Conservation (phyloP, 352 stramenopile species). For the Elongisporangium undulatum region DNA sequence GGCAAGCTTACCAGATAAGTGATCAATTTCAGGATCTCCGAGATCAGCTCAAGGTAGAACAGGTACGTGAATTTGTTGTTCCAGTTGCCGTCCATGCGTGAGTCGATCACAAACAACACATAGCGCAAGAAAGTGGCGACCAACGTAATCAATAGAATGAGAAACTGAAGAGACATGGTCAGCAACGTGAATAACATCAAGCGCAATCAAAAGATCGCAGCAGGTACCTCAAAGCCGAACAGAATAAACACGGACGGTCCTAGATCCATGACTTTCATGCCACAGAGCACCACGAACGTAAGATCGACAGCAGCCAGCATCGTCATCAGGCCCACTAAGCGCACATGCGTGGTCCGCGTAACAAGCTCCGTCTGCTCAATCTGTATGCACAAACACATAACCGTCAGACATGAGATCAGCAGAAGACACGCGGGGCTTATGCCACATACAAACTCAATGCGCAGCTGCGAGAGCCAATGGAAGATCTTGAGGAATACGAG, state of each 20-base stretch:
- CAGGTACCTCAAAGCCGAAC: conserved; percentile 93
- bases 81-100: conserved; percentile 83
- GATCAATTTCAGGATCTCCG: conserved; percentile 93
- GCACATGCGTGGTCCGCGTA: conserved; percentile 71
- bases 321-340: conserved; percentile 86
- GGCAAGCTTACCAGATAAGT: conserved; percentile 88
- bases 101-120: conserved; percentile 93
- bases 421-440: background rate
- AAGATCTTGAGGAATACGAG: conserved; percentile 96
- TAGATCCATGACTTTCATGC: conserved; percentile 65
- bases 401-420: background rate
- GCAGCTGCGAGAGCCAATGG: conserved; percentile 88
- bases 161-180: conserved; percentile 39
- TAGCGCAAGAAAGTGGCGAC: conserved; percentile 87
- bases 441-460: conserved; percentile 79
- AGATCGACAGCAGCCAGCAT: conserved; percentile 87
- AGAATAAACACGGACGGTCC: conserved; percentile 93
- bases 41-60: conserved; percentile 96
- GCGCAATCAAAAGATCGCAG: background rate
- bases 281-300: conserved; percentile 87
- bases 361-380: conserved; percentile 88
- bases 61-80: conserved; percentile 89
- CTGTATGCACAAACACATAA: conserved; percentile 22
- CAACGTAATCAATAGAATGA: conserved; percentile 94
- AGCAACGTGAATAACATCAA: conserved; percentile 3